These are phyloP conservation scores for Colletotrichum sp. DNA, from an alignment of 2,329 filamentous ascomycete genomes.

Conservation along the genomic window DNA sequence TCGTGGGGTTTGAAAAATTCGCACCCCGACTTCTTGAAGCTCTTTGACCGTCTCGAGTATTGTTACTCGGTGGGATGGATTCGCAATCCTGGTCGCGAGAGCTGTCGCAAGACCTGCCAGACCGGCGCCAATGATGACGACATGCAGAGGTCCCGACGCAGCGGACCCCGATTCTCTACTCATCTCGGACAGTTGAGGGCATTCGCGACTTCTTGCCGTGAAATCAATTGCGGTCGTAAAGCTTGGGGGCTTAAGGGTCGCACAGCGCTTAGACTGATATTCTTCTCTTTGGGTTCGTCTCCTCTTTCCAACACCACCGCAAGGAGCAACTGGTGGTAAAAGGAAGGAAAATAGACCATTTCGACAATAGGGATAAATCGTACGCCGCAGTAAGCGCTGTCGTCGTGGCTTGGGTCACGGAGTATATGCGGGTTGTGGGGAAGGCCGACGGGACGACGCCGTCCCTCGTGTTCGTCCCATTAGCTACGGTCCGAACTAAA, in stretches of 20 bases:
- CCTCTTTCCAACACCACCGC: not conserved
- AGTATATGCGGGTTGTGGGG: conserved; percentile 16
- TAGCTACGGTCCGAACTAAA: not conserved
- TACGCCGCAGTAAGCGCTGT: not conserved
- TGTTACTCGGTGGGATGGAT: conserved; percentile 20
- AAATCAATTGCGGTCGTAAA: not conserved
- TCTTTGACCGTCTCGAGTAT: conserved; percentile 24
- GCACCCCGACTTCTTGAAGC: conserved; percentile 24
- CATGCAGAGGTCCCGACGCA: not conserved
- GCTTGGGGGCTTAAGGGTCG: not conserved
- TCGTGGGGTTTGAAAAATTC: not conserved
- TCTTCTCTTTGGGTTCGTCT: not conserved
- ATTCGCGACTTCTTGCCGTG: not conserved
- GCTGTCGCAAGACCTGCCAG: conserved; percentile 16
- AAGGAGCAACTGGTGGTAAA: not conserved
- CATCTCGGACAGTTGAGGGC: not conserved
- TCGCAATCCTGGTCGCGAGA: conserved; percentile 14
- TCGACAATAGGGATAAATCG: not conserved
- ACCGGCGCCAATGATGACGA: conserved; percentile 18
- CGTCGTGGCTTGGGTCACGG: not conserved
- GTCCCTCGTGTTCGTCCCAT: conserved; percentile 16
- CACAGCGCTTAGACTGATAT: not conserved
- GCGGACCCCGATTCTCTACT: not conserved
- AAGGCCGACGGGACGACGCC: conserved; percentile 14
- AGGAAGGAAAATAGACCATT: not conserved